Evolutionary conservation across 129 eudicot species (phyloP).

Genomic region (sunflower (Helianthus annuus)): HanXRQr2.0-SUNRISE NC_035437.2:151186678-151187177

Average conservation of each 20-base stretch:
- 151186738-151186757: constrained; percentile 92
- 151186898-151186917: neutral
- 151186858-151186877: neutral
- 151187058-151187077: constrained; percentile 98
- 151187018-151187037: constrained; percentile 93
- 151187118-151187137: neutral
- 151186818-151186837: constrained; percentile 62
- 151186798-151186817: constrained; percentile 55
- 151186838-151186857: constrained; percentile 71
- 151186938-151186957: neutral
- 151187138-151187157: neutral
- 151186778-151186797: constrained; percentile 94
- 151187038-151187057: constrained; percentile 98
- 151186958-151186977: constrained; percentile 44
- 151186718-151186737: constrained; percentile 90
- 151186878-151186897: neutral
- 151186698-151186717: constrained; percentile 90
- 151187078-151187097: constrained; percentile 84
- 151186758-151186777: constrained; percentile 81
- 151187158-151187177: neutral
- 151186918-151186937: neutral
- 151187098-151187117: neutral
- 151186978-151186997: constrained; percentile 91
- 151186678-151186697: constrained; percentile 51
- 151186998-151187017: constrained; percentile 88